A percentile compares a stretch with the other conserved stretches of the same genome.
These are phyloP conservation scores for Elaeis guineensis DNA, from an alignment of 176 grass and related monocot genomes.

Conservation along the genomic window DNA sequence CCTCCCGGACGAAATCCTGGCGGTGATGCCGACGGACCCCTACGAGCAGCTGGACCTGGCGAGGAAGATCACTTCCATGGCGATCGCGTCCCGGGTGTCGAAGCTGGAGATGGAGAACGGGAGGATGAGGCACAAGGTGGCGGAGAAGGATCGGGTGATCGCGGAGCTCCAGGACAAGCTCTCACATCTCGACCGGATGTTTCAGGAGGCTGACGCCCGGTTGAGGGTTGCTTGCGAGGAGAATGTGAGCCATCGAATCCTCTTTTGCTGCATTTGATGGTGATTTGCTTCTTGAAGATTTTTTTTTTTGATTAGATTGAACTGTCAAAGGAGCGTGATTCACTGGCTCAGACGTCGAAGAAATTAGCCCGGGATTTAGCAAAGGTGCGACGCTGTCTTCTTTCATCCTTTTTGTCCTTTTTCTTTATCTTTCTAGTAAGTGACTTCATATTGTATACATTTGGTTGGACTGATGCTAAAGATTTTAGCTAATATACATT, in stretches of 20 bases:
- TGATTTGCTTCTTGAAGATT: neutral
- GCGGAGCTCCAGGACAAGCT: conserved; percentile 66
- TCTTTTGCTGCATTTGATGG: no score
- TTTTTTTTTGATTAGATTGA: conserved; percentile 43
- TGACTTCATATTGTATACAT: no score
- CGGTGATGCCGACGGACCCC: conserved; percentile 66
- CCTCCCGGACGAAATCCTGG: conserved; percentile 59
- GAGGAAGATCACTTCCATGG: conserved; percentile 79
- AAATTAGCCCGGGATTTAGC: conserved; percentile 68
- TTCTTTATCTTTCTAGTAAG: neutral
- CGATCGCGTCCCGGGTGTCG: conserved; percentile 61
- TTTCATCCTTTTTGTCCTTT: neutral
- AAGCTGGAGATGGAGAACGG: conserved; percentile 65
- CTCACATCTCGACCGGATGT: conserved; percentile 48
- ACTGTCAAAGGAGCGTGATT: conserved; percentile 69
- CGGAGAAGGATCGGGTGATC: conserved; percentile 46
- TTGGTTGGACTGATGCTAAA: no score
- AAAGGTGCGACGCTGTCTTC: conserved; percentile 31
- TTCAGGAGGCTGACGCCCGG: conserved; percentile 57
- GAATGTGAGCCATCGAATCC: conserved; percentile 39
- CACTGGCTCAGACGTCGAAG: conserved; percentile 61
- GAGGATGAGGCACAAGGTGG: conserved; percentile 39
- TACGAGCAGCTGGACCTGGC: conserved; percentile 93
- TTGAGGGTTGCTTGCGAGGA: conserved; percentile 70
- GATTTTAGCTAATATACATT: no score